Conservation (phyloP, 129 eudicot genomes). For the Flaveria ramosissima region DNA sequence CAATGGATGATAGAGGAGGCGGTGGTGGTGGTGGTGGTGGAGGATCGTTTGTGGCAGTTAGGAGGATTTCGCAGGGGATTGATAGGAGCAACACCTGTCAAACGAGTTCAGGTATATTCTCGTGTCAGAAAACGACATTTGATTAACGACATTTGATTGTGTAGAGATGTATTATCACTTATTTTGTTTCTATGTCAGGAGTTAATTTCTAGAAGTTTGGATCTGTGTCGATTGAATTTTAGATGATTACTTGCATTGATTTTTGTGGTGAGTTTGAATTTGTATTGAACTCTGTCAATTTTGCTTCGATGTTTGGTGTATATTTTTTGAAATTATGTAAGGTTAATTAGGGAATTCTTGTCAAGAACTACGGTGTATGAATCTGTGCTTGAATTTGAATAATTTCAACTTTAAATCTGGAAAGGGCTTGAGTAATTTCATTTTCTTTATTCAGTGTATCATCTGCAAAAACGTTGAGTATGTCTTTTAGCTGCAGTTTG, state of each 20-base stretch:
- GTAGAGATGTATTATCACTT: constrained; percentile 12
- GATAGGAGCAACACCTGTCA: constrained; percentile 71
- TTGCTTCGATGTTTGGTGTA: background rate
- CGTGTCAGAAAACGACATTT: constrained; percentile 7
- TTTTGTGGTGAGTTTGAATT: constrained; percentile 56
- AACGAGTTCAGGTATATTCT: constrained; percentile 68
- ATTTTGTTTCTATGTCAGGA: constrained; percentile 28
- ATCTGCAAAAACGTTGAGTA: constrained; percentile 4
- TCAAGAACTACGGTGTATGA: background rate
- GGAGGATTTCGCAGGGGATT: constrained; percentile 83
- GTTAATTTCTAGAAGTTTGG: constrained; percentile 52
- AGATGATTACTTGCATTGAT: constrained; percentile 55
- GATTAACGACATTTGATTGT: constrained; percentile 4
- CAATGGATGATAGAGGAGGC: constrained; percentile 88
- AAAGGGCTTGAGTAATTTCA: background rate
- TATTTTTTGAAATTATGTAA: background rate
- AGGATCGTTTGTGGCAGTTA: constrained; percentile 94
- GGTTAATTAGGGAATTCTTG: background rate
- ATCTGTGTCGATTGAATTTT: constrained; percentile 51
- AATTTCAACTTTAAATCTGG: constrained; percentile 8
- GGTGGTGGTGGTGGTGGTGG: constrained; percentile 65
- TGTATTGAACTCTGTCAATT: constrained; percentile 5
- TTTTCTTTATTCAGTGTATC: too few relatives aligned
- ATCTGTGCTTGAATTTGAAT: constrained; percentile 14
- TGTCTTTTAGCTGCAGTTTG: constrained; percentile 23